These are phyloP conservation scores for Fusarium longipes DNA, from an alignment of 2,329 filamentous ascomycete genomes.

Conservation along the genomic window DNA sequence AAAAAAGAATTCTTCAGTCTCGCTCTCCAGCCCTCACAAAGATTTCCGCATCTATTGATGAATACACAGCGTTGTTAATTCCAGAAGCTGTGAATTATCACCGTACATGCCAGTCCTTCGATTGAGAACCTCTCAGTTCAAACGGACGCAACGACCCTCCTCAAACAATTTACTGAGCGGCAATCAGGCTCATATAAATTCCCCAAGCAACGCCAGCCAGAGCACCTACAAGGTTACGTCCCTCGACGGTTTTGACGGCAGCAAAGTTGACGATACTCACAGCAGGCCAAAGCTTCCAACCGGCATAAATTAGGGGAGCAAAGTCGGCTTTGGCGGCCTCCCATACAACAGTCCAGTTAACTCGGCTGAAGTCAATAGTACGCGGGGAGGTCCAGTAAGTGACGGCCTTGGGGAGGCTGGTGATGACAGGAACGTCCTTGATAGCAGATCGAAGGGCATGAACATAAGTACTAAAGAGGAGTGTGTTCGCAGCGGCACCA, in stretches of 20 bases:
- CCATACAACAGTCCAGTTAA: constrained; percentile 60
- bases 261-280: constrained; percentile 78
- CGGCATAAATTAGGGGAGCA: constrained; percentile 72
- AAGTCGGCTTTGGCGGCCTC: constrained; percentile 65
- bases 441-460: constrained; percentile 66
- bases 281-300: constrained; percentile 75
- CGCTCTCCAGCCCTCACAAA: neutral
- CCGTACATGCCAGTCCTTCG: neutral
- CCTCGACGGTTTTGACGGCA: constrained; percentile 74
- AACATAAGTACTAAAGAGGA: constrained; percentile 71
- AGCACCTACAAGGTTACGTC: constrained; percentile 76
- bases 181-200: constrained; percentile 76
- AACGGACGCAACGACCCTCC: neutral
- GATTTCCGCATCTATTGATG: neutral
- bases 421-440: constrained; percentile 53
- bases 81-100: neutral
- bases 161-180: constrained; percentile 45
- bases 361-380: constrained; percentile 58
- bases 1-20: neutral
- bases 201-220: constrained; percentile 79
- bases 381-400: constrained; percentile 53
- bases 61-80: neutral
- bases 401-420: constrained; percentile 51
- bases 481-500: constrained; percentile 72
- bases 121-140: neutral